Conservation (phyloP, 331 rosid genomes). For the Acacia pycnantha region DNA sequence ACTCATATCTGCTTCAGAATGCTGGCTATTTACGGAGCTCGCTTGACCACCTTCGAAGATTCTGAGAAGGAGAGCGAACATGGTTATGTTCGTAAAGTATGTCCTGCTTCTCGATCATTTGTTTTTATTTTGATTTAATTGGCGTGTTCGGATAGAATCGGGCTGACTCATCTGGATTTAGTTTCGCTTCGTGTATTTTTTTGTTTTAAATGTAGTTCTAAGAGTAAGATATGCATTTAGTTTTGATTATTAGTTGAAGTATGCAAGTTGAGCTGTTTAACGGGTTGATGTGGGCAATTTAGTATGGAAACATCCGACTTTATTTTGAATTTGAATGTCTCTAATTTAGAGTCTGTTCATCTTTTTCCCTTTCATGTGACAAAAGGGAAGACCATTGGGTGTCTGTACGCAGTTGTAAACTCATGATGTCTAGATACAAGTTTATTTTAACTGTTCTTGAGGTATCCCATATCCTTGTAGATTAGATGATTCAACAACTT, state of each 20-base stretch:
- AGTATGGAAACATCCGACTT: neutral
- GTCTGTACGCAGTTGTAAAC: conserved; percentile 3
- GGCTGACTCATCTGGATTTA: neutral
- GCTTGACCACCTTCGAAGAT: no score
- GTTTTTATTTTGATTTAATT: neutral
- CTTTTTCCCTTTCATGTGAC: neutral
- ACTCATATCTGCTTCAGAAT: no score
- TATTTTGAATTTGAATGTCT: neutral
- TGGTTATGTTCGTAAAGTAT: no score
- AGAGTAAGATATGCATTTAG: neutral
- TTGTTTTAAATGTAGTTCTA: neutral
- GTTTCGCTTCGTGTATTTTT: neutral
- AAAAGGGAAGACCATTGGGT: neutral
- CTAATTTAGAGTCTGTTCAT: neutral
- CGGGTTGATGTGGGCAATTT: neutral
- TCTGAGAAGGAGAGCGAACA: no score
- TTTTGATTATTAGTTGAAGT: neutral
- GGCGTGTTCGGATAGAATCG: neutral
- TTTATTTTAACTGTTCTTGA: conserved; percentile 6
- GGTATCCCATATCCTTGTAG: neutral
- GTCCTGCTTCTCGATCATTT: conserved; percentile 23
- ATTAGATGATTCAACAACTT: neutral
- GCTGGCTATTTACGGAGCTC: no score
- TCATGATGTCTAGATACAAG: neutral
- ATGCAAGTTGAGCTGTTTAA: neutral